Evolutionary conservation across 1,284 basidiomycete genomes (phyloP), one percentile per base, ranked within the genome.

Genomic region (Naganishia sp.): DNA sequence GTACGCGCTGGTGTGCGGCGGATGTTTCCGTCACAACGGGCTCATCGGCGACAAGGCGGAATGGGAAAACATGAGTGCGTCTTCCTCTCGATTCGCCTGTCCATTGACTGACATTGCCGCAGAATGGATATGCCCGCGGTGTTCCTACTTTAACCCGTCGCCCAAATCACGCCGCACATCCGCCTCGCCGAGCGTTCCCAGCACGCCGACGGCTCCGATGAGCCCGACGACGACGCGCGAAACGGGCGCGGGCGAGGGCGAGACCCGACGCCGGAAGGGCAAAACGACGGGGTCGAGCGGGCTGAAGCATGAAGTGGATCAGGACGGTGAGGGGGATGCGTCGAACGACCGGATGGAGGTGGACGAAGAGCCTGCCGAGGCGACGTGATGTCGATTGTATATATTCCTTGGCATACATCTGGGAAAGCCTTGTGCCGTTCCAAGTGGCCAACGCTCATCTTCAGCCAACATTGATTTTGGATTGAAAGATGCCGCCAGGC

Each of bases 21-120:
- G 88, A 71, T 99, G 95, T 77, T 95, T 92, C 75, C 81, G 87
- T 16, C 95, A 99, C 79, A 99, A 99, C 74, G 95, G 95, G 0
- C 83, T 99, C 10, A 90, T 95, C 4, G 89, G 90, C 69, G 55
- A 50, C 15, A 77, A 93, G 77, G 88, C 86, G 68, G 85, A 91
- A 78, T 96, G 91, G 86, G 89, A 92, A 73, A 88, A 92, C 69
- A 86, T 92, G 61, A 92, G 94, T 96, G 74, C 80, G 92, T 87
- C 3, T 10, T 9, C 36, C 36, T 13, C 13, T 9, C 36, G 9
- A 0, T 7, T 5, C 23, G n/a, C 4, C 36, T 3, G 31, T 11
- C 28, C 13, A 43, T 42, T 7, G 10, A 16, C 46, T 52, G 16
- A 42, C 25, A 50, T 44, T 45, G 45, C 28, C 10, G 25, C 49